A percentile compares a stretch with the other conserved stretches of the same genome.
Conservation (phyloP, 164 flowering plant genomes). For the Cinnamomum micranthum region DNA sequence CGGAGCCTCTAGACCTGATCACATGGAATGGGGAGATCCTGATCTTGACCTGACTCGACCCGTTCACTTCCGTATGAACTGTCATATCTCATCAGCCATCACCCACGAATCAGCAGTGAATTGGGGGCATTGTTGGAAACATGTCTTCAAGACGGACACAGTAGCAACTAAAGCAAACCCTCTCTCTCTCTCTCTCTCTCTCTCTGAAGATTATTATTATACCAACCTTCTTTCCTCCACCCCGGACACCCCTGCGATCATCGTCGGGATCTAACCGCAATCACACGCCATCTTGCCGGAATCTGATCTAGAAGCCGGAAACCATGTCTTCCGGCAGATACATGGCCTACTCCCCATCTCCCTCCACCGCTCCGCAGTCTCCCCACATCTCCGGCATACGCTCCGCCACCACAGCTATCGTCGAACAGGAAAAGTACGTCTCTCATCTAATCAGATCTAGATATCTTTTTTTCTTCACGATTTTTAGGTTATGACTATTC, state of each 20-base stretch:
- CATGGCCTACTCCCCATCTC: constrained; percentile 94
- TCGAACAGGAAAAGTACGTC: constrained; percentile 82
- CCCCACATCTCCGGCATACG: constrained; percentile 71
- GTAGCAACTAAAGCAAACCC: background rate
- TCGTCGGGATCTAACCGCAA: constrained; percentile 6
- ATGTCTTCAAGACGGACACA: background rate
- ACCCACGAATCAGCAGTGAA: too few relatives aligned
- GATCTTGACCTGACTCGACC: too few relatives aligned
- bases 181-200: background rate
- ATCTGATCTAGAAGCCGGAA: constrained; percentile 27
- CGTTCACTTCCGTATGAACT: too few relatives aligned
- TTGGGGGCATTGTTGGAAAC: background rate
- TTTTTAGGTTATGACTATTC: too few relatives aligned
- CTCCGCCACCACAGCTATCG: constrained; percentile 53
- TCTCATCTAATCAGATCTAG: background rate
- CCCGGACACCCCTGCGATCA: constrained; percentile 18
- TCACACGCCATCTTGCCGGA: constrained; percentile 19
- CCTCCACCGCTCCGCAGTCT: constrained; percentile 80
- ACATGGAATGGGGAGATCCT: too few relatives aligned
- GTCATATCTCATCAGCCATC: too few relatives aligned
- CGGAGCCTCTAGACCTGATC: too few relatives aligned
- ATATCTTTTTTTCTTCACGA: background rate
- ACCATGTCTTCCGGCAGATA: constrained; percentile 71
- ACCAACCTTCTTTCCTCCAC: constrained; percentile 15
- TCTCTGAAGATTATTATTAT: background rate